These are phyloP conservation scores for Camelina hispida DNA, from an alignment of 345 rosid genomes.

Conservation along the genomic window DNA sequence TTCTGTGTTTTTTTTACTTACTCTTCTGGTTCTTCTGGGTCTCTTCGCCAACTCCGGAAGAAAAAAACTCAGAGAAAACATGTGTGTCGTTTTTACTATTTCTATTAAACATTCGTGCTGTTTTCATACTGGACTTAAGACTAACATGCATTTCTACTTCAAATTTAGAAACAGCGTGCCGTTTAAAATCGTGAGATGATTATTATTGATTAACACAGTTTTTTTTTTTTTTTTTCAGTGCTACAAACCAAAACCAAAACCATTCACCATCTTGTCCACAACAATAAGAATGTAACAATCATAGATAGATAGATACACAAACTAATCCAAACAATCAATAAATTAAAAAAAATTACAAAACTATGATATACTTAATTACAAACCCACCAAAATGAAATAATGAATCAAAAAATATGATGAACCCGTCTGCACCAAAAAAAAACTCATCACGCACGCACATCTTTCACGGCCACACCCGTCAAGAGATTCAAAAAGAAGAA, in stretches of 20 bases:
- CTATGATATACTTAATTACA: slow-evolving; percentile 23
- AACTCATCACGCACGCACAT: slow-evolving; percentile 14
- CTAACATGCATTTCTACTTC: neutral
- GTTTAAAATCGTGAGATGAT: too few species aligned
- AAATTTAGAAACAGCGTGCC: neutral
- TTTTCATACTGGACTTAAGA: neutral
- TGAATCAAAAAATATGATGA: neutral
- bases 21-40: too few species aligned
- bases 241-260: slow-evolving; percentile 1
- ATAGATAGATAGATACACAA: neutral
- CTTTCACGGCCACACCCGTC: slow-evolving; percentile 18
- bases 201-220: too few species aligned
- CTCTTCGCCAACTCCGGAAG: slow-evolving; percentile 11
- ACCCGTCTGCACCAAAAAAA: slow-evolving; percentile 8
- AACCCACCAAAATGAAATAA: slow-evolving; percentile 1
- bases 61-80: neutral
- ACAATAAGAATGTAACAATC: neutral
- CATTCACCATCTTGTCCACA: neutral
- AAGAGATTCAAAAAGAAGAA: neutral
- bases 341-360: neutral
- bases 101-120: neutral
- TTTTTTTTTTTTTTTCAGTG: neutral
- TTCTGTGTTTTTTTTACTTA: neutral
- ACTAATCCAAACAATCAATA: slow-evolving; percentile 16
- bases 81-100: neutral